phyloP scores from a whole-genome alignment of 1,139 yeast species.

The Scheffersomyces parashehatae region DNA sequence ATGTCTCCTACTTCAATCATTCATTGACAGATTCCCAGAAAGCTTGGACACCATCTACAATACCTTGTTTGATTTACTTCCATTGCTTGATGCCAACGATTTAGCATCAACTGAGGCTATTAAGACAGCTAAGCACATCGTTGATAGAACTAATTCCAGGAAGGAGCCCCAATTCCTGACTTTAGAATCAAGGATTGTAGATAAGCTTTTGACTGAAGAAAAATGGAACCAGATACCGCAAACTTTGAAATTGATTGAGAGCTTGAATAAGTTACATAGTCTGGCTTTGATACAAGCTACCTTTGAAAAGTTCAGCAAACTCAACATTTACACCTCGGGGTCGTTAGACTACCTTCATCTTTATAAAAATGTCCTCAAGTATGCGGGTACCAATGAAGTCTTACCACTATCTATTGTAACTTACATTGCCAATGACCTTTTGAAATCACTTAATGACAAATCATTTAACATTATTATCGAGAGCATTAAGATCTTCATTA shows the following conservation, averaged over 20 bases:
- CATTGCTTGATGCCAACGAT: constrained; percentile 40
- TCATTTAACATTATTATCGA: constrained; percentile 50
- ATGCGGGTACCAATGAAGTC: constrained; percentile 9
- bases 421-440: constrained; percentile 45
- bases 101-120: constrained; percentile 42
- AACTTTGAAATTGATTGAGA: constrained; percentile 30
- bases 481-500: constrained; percentile 44
- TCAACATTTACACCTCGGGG: constrained; percentile 21
- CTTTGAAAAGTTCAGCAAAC: constrained; percentile 15
- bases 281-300: constrained; percentile 5
- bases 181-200: constrained; percentile 19
- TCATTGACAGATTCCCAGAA: constrained; percentile 37
- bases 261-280: constrained; percentile 19
- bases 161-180: constrained; percentile 8
- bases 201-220: constrained; percentile 18
- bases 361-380: constrained; percentile 24
- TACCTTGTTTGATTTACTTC: constrained; percentile 9
- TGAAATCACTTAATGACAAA: constrained; percentile 36
- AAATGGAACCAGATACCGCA: constrained; percentile 24
- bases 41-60: constrained; percentile 8
- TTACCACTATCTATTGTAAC: constrained; percentile 18
- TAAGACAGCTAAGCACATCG: constrained; percentile 29
- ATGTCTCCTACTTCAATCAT: constrained; percentile 42
- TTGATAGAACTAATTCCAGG: constrained; percentile 15
- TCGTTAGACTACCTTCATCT: constrained; percentile 28